Evolutionary conservation across 164 flowering plant genomes (phyloP), one percentile per base, ranked within the genome.

Genomic region (Umbellularia californica): DNA sequence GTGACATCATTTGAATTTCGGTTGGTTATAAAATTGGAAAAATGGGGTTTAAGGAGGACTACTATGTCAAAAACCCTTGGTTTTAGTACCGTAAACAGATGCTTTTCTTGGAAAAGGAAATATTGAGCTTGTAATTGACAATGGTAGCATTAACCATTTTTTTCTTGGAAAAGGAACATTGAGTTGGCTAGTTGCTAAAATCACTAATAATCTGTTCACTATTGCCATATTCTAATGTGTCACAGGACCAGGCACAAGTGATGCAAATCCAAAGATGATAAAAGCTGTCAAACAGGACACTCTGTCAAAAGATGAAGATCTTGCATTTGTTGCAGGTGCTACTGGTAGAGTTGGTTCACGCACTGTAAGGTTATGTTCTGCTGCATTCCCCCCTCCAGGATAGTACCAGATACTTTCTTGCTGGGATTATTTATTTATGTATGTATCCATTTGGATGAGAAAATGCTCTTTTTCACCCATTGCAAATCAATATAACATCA

Each of bases 341-440:
- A 92, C 98, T 50, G 99, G 98, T 62, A 88, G 68, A 89, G 99
- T 95, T 76, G 99, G 98, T 67, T 95, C 97, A 67, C 87, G 99
- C 67, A 87, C 98, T 58, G 94, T 93, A 77, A 95, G 99, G 99
- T 95, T 58, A 33, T 0, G 22, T 63, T 11, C 58, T 62, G 27
- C 71, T 68, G 50, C 68, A 69, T 50, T 52, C 50, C 41, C 14
- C 65, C 58, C 68, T 73, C 35, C 47, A 35, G 47, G 47, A 35
- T n/a, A 27, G 50, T 63, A 15, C 5, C 33, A 17, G 24, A 33
- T 41, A n/a, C 22, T 72, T 27, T 24, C 22, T 63, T 23, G 24
- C 50, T 50, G 24, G 27, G 4, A 24, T 50, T 63, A 20, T 65
- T 30, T n/a, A 27, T 27, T 30, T 50, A 35, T 65, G n/a, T 13